Conservation (phyloP, 2,329 filamentous ascomycete species). For the Neurospora sp. region DNA sequence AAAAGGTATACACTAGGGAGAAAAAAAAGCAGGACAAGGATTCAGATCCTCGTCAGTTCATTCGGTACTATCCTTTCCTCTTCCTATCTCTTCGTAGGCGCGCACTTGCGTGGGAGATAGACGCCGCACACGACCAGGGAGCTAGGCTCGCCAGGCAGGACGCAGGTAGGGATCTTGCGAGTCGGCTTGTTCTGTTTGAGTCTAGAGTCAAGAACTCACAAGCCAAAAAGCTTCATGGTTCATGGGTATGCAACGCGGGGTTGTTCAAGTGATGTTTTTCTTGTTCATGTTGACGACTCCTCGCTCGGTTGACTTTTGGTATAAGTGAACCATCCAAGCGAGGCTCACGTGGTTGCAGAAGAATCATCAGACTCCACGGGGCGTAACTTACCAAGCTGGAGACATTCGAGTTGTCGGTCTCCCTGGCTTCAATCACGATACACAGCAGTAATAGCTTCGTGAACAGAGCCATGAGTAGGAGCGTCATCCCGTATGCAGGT, state of each 20-base stretch:
- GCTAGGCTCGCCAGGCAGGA: background rate
- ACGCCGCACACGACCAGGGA: background rate
- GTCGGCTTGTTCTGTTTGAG: background rate
- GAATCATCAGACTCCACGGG: background rate
- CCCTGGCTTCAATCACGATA: background rate
- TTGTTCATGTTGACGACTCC: background rate
- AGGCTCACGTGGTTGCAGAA: background rate
- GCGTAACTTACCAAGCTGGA: background rate
- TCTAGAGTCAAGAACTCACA: background rate
- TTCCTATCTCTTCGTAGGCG: background rate
- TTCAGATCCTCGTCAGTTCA: background rate
- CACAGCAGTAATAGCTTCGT: background rate
- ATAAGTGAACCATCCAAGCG: background rate
- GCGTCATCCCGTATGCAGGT: background rate
- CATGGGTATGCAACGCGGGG: background rate
- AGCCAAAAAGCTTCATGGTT: background rate
- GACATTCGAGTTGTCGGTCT: background rate
- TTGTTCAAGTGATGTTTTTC: background rate
- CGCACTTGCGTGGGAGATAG: background rate
- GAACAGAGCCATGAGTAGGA: background rate
- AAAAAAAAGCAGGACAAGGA: background rate
- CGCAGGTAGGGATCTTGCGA: background rate
- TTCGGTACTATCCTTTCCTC: background rate
- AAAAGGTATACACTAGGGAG: background rate
- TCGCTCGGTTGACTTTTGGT: background rate